Conservation (phyloP, 148 eudicot genomes). For the Spergularia bocconei region DNA sequence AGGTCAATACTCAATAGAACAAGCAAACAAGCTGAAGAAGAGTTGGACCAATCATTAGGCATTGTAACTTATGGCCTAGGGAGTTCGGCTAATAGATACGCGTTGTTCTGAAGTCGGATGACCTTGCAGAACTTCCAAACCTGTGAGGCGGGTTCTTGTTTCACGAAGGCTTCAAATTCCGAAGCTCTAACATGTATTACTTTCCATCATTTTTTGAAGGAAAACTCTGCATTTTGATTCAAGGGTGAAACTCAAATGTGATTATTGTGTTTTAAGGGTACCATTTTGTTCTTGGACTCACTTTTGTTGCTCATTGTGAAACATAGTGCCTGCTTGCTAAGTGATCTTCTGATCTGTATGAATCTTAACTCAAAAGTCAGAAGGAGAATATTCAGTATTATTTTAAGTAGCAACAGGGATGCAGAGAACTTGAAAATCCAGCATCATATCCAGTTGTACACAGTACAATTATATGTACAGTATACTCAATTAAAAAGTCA, state of each 20-base stretch:
- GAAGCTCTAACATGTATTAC: constrained; percentile 23
- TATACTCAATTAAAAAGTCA: no score
- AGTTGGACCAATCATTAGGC: constrained; percentile 5
- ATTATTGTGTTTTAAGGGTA: constrained; percentile 1
- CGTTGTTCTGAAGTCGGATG: constrained; percentile 5
- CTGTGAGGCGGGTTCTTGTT: constrained; percentile 6
- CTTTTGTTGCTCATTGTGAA: background rate
- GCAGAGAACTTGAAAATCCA: no score
- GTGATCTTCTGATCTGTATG: no score
- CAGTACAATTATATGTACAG: no score
- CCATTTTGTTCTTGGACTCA: background rate
- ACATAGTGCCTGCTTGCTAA: background rate
- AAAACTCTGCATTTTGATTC: constrained; percentile 4
- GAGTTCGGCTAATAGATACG: constrained; percentile 9
- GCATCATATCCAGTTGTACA: no score
- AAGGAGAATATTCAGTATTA: no score
- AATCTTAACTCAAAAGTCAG: no score
- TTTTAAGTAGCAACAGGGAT: no score
- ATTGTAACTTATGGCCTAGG: constrained; percentile 20
- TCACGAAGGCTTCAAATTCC: constrained; percentile 14
- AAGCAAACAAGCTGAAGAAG: constrained; percentile 17
- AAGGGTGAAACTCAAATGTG: constrained; percentile 19
- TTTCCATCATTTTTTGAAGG: constrained; percentile 15
- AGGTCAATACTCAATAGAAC: constrained; percentile 20
- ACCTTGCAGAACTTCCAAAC: constrained; percentile 9